Base-by-base conservation (phyloP, 805 yeast species). In the Yarrowia keelungensis region DNA sequence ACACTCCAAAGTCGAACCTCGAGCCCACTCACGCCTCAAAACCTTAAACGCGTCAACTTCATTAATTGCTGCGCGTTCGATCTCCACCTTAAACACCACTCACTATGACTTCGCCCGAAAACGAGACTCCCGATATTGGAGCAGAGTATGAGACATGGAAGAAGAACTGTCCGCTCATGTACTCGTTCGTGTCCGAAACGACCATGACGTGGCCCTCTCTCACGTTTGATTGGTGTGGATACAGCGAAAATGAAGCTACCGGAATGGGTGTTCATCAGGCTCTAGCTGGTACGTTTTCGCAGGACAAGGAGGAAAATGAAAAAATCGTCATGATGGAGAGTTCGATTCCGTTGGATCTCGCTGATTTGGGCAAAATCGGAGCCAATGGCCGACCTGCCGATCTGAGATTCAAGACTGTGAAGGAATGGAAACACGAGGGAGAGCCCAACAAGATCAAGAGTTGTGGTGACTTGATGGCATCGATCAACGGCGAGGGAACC, bases 361-460 rank as follows among this genome's bases (percentile, higher is more conserved):
- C 11, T 14, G 36, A 46, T 19, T 22, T 61, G 22, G 46, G 67
- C 32, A 46, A 61, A 8, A 3, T 22, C 7, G 51, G 42, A 12
- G 14, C 53, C 7, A 35, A 35, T 36, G 66, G 53, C 10, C 19
- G 38, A 14, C 45, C 59, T 22, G 19, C 32, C 2, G 61, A 51
- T 35, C 41, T 53, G 50, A 32, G 68, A 15, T 53, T 65, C 51
- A 50, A 51, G 14, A 75, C 84, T 7, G 71, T 79, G 35, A 81
- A 83, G 68, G 78, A 81, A 68, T 88, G 91, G 87, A 79, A 79
- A 56, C 92, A 88, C 72, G 84, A 86, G 15, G 87, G 89, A 8
- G 92, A 88, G 72, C 87, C 89, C 62, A 89, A 89, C 77, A 83
- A 84, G 71, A 83, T 89, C 8, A 83, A 86, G 69, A 80, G 84